These are phyloP conservation scores for Candida verbasci DNA, from an alignment of 805 yeast genomes.

Conservation along the genomic window DNA sequence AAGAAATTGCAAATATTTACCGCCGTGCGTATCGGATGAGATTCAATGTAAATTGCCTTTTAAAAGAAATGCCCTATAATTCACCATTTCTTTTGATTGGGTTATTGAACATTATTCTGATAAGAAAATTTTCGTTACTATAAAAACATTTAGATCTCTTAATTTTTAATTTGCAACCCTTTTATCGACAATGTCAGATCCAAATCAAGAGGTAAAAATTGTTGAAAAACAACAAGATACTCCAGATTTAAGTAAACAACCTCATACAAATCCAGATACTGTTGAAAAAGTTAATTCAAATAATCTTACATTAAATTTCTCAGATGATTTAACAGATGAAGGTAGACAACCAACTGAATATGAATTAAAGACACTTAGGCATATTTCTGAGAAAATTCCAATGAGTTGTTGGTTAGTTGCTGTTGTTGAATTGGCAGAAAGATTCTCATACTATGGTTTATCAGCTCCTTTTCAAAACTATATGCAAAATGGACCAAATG, in stretches of 20 bases:
- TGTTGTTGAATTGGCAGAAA: constrained; percentile 73
- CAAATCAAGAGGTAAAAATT: neutral
- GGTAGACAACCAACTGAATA: constrained; percentile 49
- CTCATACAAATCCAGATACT: neutral
- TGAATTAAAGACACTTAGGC: constrained; percentile 49
- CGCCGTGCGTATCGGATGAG: no score
- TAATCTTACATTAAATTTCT: constrained; percentile 1
- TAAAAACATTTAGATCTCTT: neutral
- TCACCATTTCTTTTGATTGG: neutral
- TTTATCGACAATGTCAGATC: neutral
- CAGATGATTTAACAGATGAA: constrained; percentile 18
- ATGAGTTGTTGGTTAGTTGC: constrained; percentile 59
- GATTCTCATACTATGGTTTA: constrained; percentile 77
- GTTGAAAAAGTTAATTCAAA: constrained; percentile 8
- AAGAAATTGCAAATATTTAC: no score
- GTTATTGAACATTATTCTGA: neutral
- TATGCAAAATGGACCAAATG: constrained; percentile 54
- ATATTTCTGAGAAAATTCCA: constrained; percentile 50
- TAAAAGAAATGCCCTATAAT: neutral
- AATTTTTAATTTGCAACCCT: neutral
- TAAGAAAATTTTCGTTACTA: neutral
- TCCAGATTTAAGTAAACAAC: no score
- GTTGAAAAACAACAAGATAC: neutral
- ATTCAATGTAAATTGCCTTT: constrained; percentile 1
- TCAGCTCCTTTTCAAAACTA: constrained; percentile 75